Base-by-base conservation (phyloP, 2,329 filamentous ascomycete genomes). In the Colletotrichum magnum region DNA sequence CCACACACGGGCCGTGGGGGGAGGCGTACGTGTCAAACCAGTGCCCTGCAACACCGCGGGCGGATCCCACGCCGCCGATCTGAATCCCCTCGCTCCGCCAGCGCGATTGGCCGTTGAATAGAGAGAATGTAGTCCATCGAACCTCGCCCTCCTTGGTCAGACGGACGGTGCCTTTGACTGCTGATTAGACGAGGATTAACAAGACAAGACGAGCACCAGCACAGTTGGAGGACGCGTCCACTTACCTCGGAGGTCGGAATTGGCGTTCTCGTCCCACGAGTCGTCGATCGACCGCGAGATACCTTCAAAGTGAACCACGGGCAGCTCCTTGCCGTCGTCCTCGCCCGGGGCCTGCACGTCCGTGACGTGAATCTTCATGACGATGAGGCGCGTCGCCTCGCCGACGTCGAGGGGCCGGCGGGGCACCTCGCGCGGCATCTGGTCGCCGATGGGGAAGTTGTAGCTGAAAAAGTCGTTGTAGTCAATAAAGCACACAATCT, bases 31-130 rank as follows among this genome's bases (percentile, higher is more conserved):
- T 91, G 74, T 94, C 92, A 74, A 94, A 95, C 93, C 93, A 95
- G 59, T 89, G 91, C 0, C 93, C 93, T 2, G 94, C 75, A 0
- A 94, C 89, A 1, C 92, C 92, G 7, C 92, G 85, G 6, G 87
- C 88, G 6, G 90, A 91, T 57, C 83, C 80, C 1, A 89, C 74
- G 0, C 93, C 93, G 12, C 93, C 93, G 5, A 95, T 79, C 78
- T 95, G 93, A 6, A 95, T 84, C 9, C 91, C 88, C 80, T 95
- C 93, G 74, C 90, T 92, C n/a, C 88, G 86, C 93, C 93, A 95
- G 24, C 92, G 83, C 74, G 92, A 89, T 72, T 93, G 85, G 56
- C 91, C 90, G 72, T 86, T 81, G 71, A 85, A 84, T 13, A 94
- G 84, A 1, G 89, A 92, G 61, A 89, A 88, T 0, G 89, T 91